A percentile compares a stretch with the other conserved stretches of the same genome.
phyloP scores from a whole-genome alignment of 169 alveolate species.

The Eimeria brunetti region DNA sequence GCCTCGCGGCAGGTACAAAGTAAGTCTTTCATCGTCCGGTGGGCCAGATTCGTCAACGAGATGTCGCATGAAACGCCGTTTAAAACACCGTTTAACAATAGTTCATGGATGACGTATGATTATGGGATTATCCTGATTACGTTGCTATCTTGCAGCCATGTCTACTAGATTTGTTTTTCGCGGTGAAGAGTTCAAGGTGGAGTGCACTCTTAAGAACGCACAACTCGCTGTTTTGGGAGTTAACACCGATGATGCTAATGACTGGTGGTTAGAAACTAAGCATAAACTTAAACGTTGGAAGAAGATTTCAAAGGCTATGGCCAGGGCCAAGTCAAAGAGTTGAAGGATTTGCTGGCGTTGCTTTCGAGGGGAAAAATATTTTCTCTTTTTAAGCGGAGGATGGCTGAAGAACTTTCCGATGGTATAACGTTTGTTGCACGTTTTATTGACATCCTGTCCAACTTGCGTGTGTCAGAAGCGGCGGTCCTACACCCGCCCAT shows the following conservation, averaged over 20 bases:
- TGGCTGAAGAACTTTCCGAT: background rate
- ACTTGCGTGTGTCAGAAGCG: background rate
- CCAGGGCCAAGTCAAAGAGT: background rate
- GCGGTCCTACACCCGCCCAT: slow-evolving; percentile 4
- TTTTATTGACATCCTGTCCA: slow-evolving; percentile 2
- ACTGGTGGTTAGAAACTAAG: background rate
- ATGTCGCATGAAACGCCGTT: background rate
- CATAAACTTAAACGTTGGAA: background rate
- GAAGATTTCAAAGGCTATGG: background rate
- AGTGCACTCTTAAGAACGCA: background rate
- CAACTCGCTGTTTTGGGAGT: background rate
- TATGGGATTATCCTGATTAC: background rate
- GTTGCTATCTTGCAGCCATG: background rate
- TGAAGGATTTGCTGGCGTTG: background rate
- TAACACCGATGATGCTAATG: too few relatives aligned
- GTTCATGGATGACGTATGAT: background rate
- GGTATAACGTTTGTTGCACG: background rate
- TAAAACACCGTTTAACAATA: background rate
- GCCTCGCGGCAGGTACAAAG: background rate
- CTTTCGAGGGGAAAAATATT: background rate
- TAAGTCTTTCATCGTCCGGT: background rate
- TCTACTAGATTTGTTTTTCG: background rate
- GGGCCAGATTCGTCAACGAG: background rate
- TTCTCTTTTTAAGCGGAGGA: background rate
- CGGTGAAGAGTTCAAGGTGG: background rate